Conservation (phyloP, 495 filamentous ascomycete species). For the Diplogelasinospora grovesii region DNA sequence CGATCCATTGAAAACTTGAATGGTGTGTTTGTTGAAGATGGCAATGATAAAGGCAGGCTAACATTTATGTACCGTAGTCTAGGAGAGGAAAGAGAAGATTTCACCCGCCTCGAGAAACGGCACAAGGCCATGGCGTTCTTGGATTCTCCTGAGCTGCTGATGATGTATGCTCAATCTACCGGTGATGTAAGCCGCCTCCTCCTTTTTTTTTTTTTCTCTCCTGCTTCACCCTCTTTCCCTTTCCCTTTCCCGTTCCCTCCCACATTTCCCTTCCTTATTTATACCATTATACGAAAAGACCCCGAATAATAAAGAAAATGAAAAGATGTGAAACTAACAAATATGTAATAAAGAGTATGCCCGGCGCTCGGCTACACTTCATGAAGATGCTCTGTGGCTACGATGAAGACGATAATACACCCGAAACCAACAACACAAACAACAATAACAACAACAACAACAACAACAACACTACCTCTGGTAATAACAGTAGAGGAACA, state of each 20-base stretch:
- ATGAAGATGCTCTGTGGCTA: conserved; percentile 44
- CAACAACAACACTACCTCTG: not conserved
- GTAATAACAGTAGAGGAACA: too few species aligned
- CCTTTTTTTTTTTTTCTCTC: not conserved
- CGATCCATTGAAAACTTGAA: too few species aligned
- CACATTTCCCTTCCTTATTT: not conserved
- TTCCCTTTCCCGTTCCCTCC: not conserved
- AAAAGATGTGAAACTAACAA: not conserved
- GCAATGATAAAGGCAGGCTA: not conserved
- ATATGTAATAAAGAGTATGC: conserved; percentile 30
- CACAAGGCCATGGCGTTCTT: conserved; percentile 39
- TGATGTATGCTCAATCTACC: conserved; percentile 45
- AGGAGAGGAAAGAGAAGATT: conserved; percentile 21
- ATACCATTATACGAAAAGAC: too few species aligned
- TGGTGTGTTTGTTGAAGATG: too few species aligned
- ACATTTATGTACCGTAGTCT: not conserved
- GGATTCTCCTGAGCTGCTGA: conserved; percentile 45
- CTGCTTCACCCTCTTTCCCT: not conserved
- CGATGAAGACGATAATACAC: conserved; percentile 19
- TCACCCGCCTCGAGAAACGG: conserved; percentile 26
- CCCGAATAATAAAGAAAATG: too few species aligned
- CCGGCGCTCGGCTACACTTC: conserved; percentile 43
- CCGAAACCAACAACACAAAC: too few species aligned
- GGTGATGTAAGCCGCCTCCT: conserved; percentile 32
- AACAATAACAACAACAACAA: not conserved